Percentiles rank a stretch among this genome's conserved stretches.
Evolutionary conservation across 345 rosid species (phyloP).

Genomic region (Populus euphratica): DNA sequence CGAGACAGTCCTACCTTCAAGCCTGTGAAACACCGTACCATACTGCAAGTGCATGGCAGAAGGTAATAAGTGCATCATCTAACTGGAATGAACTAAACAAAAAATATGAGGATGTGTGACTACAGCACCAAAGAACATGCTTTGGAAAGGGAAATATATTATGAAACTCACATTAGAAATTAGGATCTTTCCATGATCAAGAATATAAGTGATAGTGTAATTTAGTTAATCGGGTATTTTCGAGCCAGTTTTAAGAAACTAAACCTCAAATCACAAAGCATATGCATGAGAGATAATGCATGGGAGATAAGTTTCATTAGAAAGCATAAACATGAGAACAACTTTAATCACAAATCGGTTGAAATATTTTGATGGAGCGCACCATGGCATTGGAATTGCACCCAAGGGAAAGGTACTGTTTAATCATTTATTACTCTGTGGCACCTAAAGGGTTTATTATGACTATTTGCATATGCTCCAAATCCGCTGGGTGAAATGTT

Average conservation of each 20-base stretch:
- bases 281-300: neutral
- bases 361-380: neutral
- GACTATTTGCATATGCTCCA: neutral
- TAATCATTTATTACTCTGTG: neutral
- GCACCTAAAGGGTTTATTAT: neutral
- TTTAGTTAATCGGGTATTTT: neutral
- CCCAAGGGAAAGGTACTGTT: neutral
- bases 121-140: neutral
- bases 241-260: neutral
- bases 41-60: conserved; percentile 39
- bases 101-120: neutral
- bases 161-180: neutral
- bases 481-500: neutral
- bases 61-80: neutral
- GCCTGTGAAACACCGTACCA: conserved; percentile 40
- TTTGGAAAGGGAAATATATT: neutral
- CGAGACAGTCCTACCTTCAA: conserved; percentile 38
- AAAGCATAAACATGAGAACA: neutral
- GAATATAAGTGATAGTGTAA: neutral
- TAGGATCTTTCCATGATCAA: neutral
- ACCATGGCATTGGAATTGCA: neutral
- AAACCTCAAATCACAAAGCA: neutral
- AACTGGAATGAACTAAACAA: neutral
- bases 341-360: neutral
- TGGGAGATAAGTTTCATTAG: neutral